These are phyloP conservation scores for Nakazawaea siamensis DNA, from an alignment of 805 yeast species.

Conservation along the genomic window DNA sequence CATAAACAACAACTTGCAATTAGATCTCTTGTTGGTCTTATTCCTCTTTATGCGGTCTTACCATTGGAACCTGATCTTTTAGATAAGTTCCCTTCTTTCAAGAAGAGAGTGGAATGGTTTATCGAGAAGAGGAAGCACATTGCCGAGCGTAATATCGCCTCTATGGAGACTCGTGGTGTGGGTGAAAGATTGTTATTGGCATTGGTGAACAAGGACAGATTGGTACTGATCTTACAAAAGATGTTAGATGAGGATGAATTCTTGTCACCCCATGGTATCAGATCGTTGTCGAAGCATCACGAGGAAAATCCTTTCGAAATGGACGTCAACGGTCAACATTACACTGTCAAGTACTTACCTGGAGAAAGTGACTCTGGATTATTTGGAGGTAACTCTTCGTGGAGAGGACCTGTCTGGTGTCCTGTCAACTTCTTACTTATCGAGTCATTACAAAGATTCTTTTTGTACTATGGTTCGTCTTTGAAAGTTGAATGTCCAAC, in stretches of 20 bases:
- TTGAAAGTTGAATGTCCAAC: constrained; percentile 84
- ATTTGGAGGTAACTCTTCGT: constrained; percentile 94
- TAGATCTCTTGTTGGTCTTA: constrained; percentile 83
- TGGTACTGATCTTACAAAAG: constrained; percentile 63
- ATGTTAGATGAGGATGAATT: constrained; percentile 86
- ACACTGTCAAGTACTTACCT: constrained; percentile 66
- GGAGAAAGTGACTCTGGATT: constrained; percentile 90
- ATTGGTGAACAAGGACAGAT: constrained; percentile 72
- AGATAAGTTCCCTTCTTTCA: constrained; percentile 72
- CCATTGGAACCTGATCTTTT: constrained; percentile 82
- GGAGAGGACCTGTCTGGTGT: constrained; percentile 98
- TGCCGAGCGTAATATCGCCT: constrained; percentile 78
- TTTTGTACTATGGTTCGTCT: constrained; percentile 79
- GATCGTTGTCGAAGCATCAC: constrained; percentile 83
- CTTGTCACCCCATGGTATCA: constrained; percentile 74
- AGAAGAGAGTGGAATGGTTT: constrained; percentile 79
- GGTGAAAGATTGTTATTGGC: constrained; percentile 78
- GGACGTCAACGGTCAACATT: constrained; percentile 72
- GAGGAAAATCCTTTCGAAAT: constrained; percentile 76
- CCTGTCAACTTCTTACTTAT: constrained; percentile 82
- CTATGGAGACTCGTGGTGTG: constrained; percentile 69
- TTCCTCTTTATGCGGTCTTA: constrained; percentile 83
- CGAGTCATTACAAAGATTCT: constrained; percentile 82
- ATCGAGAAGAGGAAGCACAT: constrained; percentile 59
- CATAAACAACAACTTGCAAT: constrained; percentile 67